phyloP scores from a whole-genome alignment of 2,329 filamentous ascomycete genomes.

The Cyphellophora attinorum region DNA sequence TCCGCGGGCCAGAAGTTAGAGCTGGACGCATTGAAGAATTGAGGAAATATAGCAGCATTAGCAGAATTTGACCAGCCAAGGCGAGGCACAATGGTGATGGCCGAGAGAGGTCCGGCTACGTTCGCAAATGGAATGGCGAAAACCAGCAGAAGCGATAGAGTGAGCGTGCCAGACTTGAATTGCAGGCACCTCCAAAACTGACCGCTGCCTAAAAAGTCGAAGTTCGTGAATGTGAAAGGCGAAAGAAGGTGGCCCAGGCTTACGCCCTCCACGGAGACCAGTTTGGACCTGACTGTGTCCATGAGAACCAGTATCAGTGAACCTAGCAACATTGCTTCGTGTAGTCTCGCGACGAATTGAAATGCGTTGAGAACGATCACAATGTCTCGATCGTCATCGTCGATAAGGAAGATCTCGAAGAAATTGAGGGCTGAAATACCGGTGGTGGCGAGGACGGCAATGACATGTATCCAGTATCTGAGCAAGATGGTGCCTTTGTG shows the following conservation, averaged over 20 bases:
- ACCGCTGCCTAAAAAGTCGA: constrained; percentile 2
- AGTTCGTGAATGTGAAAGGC: background rate
- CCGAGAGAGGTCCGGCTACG: constrained; percentile 3
- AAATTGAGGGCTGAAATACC: constrained; percentile 2
- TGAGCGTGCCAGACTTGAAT: background rate
- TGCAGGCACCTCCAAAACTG: constrained; percentile 1
- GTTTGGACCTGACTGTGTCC: constrained; percentile 1
- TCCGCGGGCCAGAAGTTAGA: constrained; percentile 1
- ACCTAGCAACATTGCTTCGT: constrained; percentile 1
- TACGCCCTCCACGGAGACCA: background rate
- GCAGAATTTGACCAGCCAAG: background rate
- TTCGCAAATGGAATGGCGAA: constrained; percentile 1
- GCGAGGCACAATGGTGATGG: constrained; percentile 2
- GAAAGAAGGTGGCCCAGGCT: background rate
- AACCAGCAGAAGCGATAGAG: background rate
- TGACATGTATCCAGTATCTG: constrained; percentile 3
- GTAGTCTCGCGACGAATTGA: constrained; percentile 3
- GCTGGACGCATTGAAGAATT: constrained; percentile 2
- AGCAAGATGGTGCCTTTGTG: background rate
- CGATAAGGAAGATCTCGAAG: constrained; percentile 1
- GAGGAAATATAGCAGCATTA: background rate
- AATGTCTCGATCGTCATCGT: constrained; percentile 1
- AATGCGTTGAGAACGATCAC: constrained; percentile 1
- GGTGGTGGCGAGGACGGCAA: background rate
- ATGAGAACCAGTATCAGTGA: constrained; percentile 1